Percentiles rank a stretch among this genome's conserved stretches.
These are phyloP conservation scores for Zizania latifolia DNA, from an alignment of 176 grass and related monocot species.

Conservation along the genomic window DNA sequence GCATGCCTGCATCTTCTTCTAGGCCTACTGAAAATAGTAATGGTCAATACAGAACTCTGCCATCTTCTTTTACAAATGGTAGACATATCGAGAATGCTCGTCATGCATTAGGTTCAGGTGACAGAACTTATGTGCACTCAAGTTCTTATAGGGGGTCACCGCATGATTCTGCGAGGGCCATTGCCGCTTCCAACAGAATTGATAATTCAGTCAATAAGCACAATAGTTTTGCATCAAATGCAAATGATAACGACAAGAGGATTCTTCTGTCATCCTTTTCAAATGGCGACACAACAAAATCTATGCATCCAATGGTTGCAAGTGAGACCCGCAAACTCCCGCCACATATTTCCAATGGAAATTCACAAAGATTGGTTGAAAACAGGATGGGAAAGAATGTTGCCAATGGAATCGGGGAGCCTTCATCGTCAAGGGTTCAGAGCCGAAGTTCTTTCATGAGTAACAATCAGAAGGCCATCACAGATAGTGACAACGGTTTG, in stretches of 20 bases:
- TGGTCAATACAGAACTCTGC: constrained; percentile 49
- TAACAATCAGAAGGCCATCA: constrained; percentile 3
- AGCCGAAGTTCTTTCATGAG: constrained; percentile 8
- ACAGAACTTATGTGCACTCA: constrained; percentile 5
- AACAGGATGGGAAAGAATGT: constrained; percentile 20
- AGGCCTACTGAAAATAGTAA: constrained; percentile 21
- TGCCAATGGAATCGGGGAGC: constrained; percentile 17
- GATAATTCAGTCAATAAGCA: constrained; percentile 11
- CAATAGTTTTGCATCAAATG: constrained; percentile 15
- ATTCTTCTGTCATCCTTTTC: constrained; percentile 35
- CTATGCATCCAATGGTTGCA: constrained; percentile 24
- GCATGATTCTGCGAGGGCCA: constrained; percentile 18
- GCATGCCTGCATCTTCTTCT: constrained; percentile 23
- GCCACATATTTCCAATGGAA: constrained; percentile 16
- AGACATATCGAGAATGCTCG: neutral
- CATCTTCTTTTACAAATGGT: constrained; percentile 40
- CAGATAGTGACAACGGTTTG: constrained; percentile 28
- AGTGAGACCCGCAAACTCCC: constrained; percentile 18
- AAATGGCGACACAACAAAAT: constrained; percentile 25
- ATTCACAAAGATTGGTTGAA: constrained; percentile 19
- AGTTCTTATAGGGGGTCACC: constrained; percentile 19
- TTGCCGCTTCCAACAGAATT: constrained; percentile 20
- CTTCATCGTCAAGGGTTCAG: constrained; percentile 34
- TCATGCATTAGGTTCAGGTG: constrained; percentile 22
- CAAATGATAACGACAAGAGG: constrained; percentile 32